These are phyloP conservation scores for Crithidia acanthocephali DNA, from an alignment of 208 protist species.

Conservation along the genomic window DNA sequence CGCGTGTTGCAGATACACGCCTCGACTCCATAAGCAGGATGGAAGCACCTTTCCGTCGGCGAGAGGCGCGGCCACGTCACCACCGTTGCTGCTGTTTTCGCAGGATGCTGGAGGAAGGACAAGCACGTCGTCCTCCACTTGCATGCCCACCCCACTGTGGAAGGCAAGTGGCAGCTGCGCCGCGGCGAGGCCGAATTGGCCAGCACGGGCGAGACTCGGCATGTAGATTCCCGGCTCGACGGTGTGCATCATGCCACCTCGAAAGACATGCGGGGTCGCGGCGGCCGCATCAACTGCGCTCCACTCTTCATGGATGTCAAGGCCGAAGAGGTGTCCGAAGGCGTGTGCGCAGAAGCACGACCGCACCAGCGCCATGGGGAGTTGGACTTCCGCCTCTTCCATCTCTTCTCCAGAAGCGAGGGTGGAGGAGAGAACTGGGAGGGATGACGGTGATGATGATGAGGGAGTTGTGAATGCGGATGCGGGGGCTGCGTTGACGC, in stretches of 20 bases:
- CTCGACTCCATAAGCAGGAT: conserved; percentile 16
- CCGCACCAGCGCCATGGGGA: conserved; percentile 31
- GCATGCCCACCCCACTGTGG: conserved; percentile 45
- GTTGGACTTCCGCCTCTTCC: conserved; percentile 9
- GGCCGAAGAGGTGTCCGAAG: conserved; percentile 62
- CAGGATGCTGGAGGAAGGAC: conserved; percentile 34
- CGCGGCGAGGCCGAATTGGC: conserved; percentile 16
- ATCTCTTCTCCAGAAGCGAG: neutral
- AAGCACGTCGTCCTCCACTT: conserved; percentile 69
- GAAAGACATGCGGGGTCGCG: conserved; percentile 10
- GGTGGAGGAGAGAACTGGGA: too few species aligned
- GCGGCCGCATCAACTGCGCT: neutral
- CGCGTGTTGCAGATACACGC: conserved; percentile 32
- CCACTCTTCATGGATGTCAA: conserved; percentile 62
- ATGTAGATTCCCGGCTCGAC: conserved; percentile 73
- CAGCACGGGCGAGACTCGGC: conserved; percentile 22
- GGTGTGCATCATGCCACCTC: conserved; percentile 69
- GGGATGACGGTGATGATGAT: too few species aligned
- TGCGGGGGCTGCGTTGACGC: neutral
- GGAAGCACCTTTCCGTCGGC: neutral
- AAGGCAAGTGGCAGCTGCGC: conserved; percentile 20
- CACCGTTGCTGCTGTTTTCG: neutral
- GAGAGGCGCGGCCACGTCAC: neutral
- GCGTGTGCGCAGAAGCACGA: conserved; percentile 60
- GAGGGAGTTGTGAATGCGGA: too few species aligned